These are phyloP conservation scores for Annulohypoxylon truncatum DNA, from an alignment of 2,329 filamentous ascomycete species.

Conservation along the genomic window DNA sequence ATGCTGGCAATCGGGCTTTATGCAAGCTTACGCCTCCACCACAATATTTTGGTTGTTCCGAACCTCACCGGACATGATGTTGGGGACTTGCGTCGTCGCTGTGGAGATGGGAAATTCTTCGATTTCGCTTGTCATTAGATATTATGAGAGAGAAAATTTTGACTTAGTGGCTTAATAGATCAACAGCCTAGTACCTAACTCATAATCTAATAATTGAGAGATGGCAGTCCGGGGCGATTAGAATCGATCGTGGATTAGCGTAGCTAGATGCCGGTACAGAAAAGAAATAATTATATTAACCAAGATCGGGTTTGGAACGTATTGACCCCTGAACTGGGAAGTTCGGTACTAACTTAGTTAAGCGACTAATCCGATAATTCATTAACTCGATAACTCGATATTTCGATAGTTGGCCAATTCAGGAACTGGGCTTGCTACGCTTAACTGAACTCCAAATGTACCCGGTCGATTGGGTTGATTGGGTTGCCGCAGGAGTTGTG, in stretches of 20 bases:
- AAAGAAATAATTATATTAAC: constrained; percentile 3
- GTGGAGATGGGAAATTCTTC: constrained; percentile 25
- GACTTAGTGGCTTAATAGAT: not conserved
- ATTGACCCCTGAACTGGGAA: constrained; percentile 8
- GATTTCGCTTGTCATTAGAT: not conserved
- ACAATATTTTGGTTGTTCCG: constrained; percentile 17
- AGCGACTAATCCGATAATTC: constrained; percentile 8
- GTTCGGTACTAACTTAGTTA: constrained; percentile 13
- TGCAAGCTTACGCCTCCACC: constrained; percentile 33
- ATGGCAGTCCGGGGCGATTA: not conserved
- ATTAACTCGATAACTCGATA: constrained; percentile 22
- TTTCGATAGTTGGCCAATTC: constrained; percentile 27
- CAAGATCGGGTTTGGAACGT: constrained; percentile 1
- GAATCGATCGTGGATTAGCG: constrained; percentile 3
- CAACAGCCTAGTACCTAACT: not conserved
- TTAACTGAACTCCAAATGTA: constrained; percentile 9
- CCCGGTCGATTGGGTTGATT: constrained; percentile 24
- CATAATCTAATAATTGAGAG: constrained; percentile 1
- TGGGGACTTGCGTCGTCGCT: constrained; percentile 40
- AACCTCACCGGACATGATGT: constrained; percentile 40
- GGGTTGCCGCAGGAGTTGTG: constrained; percentile 12
- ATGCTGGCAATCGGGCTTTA: constrained; percentile 23
- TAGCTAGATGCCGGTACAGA: not conserved
- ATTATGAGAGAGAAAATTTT: constrained; percentile 3
- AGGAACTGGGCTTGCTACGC: constrained; percentile 16